These are phyloP conservation scores for Pythium apleroticum DNA, from an alignment of 352 stramenopile genomes.

Conservation along the genomic window DNA sequence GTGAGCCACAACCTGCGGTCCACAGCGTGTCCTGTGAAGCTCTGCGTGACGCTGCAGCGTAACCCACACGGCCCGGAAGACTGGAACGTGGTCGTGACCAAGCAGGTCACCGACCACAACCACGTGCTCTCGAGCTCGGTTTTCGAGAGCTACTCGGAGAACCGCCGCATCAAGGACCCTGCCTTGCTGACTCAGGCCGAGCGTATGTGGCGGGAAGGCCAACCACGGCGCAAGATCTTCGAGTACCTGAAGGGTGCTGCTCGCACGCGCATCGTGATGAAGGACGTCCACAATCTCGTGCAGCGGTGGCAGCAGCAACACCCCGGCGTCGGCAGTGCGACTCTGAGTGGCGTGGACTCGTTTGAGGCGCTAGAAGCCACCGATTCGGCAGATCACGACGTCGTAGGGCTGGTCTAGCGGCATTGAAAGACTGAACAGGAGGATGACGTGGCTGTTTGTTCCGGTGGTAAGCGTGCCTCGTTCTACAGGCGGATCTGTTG, in stretches of 20 bases:
- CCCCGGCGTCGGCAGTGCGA: background rate
- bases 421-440: background rate
- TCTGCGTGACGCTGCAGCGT: slow-evolving; percentile 70
- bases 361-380: background rate
- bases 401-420: background rate
- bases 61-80: slow-evolving; percentile 25
- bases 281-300: slow-evolving; percentile 80
- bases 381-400: background rate
- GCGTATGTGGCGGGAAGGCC: slow-evolving; percentile 55
- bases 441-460: background rate
- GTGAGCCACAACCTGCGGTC: slow-evolving; percentile 69
- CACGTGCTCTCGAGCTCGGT: slow-evolving; percentile 57
- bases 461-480: slow-evolving; percentile 4
- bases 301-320: slow-evolving; percentile 60
- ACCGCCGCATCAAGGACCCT: slow-evolving; percentile 64
- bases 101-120: slow-evolving; percentile 71
- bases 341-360: background rate
- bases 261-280: slow-evolving; percentile 64
- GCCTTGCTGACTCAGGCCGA: slow-evolving; percentile 54
- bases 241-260: slow-evolving; percentile 72
- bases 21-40: slow-evolving; percentile 62
- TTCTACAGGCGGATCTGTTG: background rate
- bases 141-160: slow-evolving; percentile 72
- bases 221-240: slow-evolving; percentile 61
- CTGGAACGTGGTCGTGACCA: slow-evolving; percentile 74